phyloP scores from a whole-genome alignment of 148 eudicot genomes.

The Amaranthus cruentus region DNA sequence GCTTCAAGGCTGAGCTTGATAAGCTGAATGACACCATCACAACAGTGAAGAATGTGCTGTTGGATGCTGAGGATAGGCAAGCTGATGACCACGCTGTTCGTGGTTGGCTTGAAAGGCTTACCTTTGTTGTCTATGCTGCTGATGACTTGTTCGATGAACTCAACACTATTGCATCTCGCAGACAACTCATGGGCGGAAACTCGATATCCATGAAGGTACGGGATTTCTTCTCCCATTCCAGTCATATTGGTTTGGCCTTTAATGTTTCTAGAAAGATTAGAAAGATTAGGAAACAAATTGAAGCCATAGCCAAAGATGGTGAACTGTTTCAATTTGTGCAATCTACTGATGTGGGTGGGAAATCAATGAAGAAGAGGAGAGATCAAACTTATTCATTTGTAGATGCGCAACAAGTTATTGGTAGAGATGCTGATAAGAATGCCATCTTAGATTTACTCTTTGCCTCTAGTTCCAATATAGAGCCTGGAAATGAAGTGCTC shows the following conservation, averaged over 20 bases:
- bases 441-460: conserved; percentile 9
- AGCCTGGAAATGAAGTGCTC: too few relatives aligned
- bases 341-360: neutral
- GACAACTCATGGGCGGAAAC: neutral
- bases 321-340: conserved; percentile 5
- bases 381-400: conserved; percentile 12
- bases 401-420: conserved; percentile 10
- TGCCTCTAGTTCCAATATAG: neutral
- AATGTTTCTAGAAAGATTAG: conserved; percentile 6
- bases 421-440: conserved; percentile 24
- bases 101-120: conserved; percentile 27
- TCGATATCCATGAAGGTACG: conserved; percentile 7
- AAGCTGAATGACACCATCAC: conserved; percentile 12
- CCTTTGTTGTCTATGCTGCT: conserved; percentile 13
- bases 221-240: conserved; percentile 11
- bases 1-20: conserved; percentile 10
- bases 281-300: conserved; percentile 14
- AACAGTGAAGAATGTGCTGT: conserved; percentile 17
- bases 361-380: neutral
- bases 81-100: conserved; percentile 3
- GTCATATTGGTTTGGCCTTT: neutral
- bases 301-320: conserved; percentile 1
- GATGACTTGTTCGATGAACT: conserved; percentile 28
- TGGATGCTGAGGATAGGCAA: conserved; percentile 29
- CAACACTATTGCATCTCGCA: neutral